Conservation (phyloP, 2,329 filamentous ascomycete genomes). For the Xylariales sp. region DNA sequence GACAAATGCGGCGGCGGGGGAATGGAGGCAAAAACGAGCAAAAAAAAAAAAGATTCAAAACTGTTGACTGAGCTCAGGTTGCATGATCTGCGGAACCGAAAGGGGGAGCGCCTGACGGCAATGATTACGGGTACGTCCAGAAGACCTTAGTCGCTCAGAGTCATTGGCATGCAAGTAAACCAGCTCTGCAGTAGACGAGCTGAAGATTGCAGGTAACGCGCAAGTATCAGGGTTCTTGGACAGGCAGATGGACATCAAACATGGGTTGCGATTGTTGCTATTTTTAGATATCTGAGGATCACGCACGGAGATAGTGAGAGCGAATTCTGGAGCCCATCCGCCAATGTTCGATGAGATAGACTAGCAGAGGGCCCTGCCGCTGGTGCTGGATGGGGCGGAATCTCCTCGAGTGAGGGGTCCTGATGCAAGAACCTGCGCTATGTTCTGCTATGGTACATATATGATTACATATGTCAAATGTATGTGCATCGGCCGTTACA, state of each 20-base stretch:
- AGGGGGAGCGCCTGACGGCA: conserved; percentile 6
- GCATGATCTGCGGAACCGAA: conserved; percentile 6
- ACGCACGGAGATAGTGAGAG: neutral
- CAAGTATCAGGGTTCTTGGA: conserved; percentile 4
- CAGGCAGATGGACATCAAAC: neutral
- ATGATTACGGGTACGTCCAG: conserved; percentile 2
- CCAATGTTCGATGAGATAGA: too few species aligned
- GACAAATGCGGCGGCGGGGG: neutral
- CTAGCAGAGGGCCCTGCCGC: too few species aligned
- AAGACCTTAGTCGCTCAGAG: conserved; percentile 1
- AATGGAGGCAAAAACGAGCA: neutral
- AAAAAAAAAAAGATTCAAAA: neutral
- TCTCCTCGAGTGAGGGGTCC: too few species aligned
- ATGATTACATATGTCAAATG: too few species aligned
- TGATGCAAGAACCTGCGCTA: too few species aligned
- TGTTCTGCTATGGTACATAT: too few species aligned
- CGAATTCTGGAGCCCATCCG: conserved; percentile 4
- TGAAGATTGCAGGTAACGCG: conserved; percentile 5
- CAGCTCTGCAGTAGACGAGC: conserved; percentile 1
- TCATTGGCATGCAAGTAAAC: conserved; percentile 1
- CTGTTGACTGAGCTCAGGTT: too few species aligned
- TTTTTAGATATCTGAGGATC: too few species aligned
- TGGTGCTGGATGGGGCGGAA: too few species aligned
- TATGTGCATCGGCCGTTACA: too few species aligned
- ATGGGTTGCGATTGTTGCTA: conserved; percentile 4